phyloP scores from a whole-genome alignment of 1,284 basidiomycete genomes.

The Ustilago crameri region DNA sequence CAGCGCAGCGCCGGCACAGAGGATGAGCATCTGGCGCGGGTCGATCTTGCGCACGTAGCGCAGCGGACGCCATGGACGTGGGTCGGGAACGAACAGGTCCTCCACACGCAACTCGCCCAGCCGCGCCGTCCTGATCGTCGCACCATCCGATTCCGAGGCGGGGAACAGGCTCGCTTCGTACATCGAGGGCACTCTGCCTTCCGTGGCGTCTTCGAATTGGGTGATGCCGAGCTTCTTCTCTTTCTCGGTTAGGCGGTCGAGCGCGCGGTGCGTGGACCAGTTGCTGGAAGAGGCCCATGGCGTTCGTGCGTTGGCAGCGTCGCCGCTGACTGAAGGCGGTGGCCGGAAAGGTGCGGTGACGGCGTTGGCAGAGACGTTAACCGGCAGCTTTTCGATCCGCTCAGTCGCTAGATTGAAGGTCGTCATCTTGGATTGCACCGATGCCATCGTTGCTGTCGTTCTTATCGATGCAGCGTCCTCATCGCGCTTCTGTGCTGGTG shows the following conservation, averaged over 20 bases:
- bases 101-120: constrained; percentile 33
- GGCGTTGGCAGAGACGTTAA: constrained; percentile 33
- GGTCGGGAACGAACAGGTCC: constrained; percentile 62
- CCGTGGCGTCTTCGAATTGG: constrained; percentile 44
- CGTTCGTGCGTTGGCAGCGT: constrained; percentile 17
- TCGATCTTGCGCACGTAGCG: constrained; percentile 63
- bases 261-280: constrained; percentile 39
- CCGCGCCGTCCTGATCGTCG: constrained; percentile 25
- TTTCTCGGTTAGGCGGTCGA: constrained; percentile 44
- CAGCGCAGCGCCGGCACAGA: constrained; percentile 55
- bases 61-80: constrained; percentile 59
- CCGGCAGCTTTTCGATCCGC: constrained; percentile 25
- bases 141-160: constrained; percentile 13
- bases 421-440: constrained; percentile 44
- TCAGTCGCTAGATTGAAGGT: constrained; percentile 24
- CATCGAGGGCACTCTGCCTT: constrained; percentile 43
- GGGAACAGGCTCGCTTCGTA: constrained; percentile 38
- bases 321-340: constrained; percentile 37
- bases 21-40: constrained; percentile 64
- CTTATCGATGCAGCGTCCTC: constrained; percentile 32
- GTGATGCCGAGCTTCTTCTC: constrained; percentile 52
- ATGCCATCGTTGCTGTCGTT: constrained; percentile 26
- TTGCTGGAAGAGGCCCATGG: constrained; percentile 34
- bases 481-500: background rate
- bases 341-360: constrained; percentile 27